Conservation (phyloP, 352 stramenopile genomes). For the Phytophthora podocarpi region DNA sequence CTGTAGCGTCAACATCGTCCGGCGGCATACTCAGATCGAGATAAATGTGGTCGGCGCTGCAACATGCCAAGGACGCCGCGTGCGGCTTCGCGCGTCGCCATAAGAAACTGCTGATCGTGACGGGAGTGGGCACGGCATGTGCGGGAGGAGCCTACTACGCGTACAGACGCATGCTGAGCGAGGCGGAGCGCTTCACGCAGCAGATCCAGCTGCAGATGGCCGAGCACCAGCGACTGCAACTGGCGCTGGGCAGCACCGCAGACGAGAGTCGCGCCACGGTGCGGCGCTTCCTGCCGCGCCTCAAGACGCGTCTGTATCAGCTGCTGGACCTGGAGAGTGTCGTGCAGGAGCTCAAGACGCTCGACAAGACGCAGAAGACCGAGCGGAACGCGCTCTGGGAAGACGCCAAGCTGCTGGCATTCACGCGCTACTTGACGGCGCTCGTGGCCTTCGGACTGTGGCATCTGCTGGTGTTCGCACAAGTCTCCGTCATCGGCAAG, state of each 20-base stretch:
- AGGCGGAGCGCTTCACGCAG: constrained; percentile 72
- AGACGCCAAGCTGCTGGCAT: constrained; percentile 67
- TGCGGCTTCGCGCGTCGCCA: constrained; percentile 73
- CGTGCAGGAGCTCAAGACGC: constrained; percentile 73
- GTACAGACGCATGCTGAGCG: constrained; percentile 64
- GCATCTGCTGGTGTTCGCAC: constrained; percentile 83
- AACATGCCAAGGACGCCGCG: constrained; percentile 52
- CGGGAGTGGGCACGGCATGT: constrained; percentile 54
- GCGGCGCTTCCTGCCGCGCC: constrained; percentile 70
- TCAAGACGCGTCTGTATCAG: constrained; percentile 65
- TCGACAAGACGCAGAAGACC: constrained; percentile 68
- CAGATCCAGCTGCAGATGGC: constrained; percentile 77
- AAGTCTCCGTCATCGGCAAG: constrained; percentile 80
- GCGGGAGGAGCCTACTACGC: constrained; percentile 68
- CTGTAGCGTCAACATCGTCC: neutral
- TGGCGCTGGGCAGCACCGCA: constrained; percentile 70
- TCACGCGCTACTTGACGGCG: constrained; percentile 78
- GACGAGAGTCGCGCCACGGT: constrained; percentile 80
- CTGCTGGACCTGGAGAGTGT: constrained; percentile 73
- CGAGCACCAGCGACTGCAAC: constrained; percentile 76
- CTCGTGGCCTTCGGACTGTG: constrained; percentile 77
- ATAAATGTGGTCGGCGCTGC: constrained; percentile 74
- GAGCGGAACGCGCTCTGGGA: constrained; percentile 75
- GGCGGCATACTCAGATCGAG: neutral
- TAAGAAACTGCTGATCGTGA: constrained; percentile 63